Evolutionary conservation across 306 rosid genomes (phyloP).

Genomic region (Oxytropis ochrocephala): DNA sequence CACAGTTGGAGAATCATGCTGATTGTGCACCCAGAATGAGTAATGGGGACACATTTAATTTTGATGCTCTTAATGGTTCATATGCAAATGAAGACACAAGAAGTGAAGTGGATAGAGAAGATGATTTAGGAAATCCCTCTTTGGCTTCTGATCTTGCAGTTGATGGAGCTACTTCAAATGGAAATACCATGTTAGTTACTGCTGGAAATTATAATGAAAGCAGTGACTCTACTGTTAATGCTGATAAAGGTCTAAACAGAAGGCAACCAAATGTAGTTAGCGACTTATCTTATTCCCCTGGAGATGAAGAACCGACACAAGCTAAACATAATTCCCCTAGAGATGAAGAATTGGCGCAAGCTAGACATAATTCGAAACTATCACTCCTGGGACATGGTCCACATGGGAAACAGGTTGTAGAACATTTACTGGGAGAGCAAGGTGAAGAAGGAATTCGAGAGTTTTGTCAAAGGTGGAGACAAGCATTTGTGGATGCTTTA

Average conservation of each 20-base stretch:
- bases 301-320: constrained; percentile 18
- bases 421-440: constrained; percentile 55
- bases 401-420: constrained; percentile 90
- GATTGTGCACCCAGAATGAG: constrained; percentile 15
- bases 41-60: constrained; percentile 22
- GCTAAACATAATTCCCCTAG: not conserved
- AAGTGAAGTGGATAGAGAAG: constrained; percentile 23
- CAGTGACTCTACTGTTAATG: constrained; percentile 19
- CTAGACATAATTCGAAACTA: constrained; percentile 50
- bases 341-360: constrained; percentile 28
- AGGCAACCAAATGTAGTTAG: constrained; percentile 27
- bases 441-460: constrained; percentile 70
- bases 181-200: constrained; percentile 15
- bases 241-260: constrained; percentile 20
- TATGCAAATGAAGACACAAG: constrained; percentile 12
- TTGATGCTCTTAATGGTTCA: constrained; percentile 23
- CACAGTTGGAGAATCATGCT: constrained; percentile 33
- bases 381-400: constrained; percentile 95
- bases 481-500: constrained; percentile 71
- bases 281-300: constrained; percentile 10
- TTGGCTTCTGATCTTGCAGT: too few relatives aligned
- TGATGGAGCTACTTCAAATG: too few relatives aligned
- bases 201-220: constrained; percentile 16
- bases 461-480: constrained; percentile 94
- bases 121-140: constrained; percentile 23